Evolutionary conservation across 495 filamentous ascomycete species (phyloP), one percentile per base, ranked within the genome.

Genomic region (Penicillium maclennaniae): DNA sequence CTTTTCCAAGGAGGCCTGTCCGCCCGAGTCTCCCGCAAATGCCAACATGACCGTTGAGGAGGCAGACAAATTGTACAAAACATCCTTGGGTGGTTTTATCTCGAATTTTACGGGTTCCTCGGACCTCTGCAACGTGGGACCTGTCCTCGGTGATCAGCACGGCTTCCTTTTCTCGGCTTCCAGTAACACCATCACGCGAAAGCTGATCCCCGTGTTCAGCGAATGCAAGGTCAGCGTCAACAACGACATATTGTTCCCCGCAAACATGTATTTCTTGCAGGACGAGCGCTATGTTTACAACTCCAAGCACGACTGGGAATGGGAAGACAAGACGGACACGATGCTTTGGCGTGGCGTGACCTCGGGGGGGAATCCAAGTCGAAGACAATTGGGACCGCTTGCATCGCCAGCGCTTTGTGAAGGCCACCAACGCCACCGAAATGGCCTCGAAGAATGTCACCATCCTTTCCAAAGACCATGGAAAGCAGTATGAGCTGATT

Each of bases 221-320:
- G 87, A 86, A 45, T 86, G 80, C 61, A 92, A 93, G 65, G 74
- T 91, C 43, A 78, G 80, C 37, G 80, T 86, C 46, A 92, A 91
- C 70, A 91, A 89, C 65, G 88, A 92, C 51, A 74, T 92, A 54
- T 76, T 92, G 20, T 82, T 93, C 49, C 88, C 88, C 1, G 82
- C 85, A 0, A 82, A 87, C 46, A 87, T 87, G 83, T 89, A 91
- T 66, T 86, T 84, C 73, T 79, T 80, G 45, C 74, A 87, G 15
- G 84, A 91, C 43, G 70, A 78, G 48, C 81, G 86, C n/a, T 92
- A 89, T 70, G 77, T 76, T 4, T 79, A 79, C 55, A 54, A 70
- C 34, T 44, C 56, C 0, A 37, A 57, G 2, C 40, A 66, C 36
- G 78, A 79, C 53, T 49, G 69, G 8, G 63, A 62, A 9, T 79